Conservation (phyloP, 2,329 filamentous ascomycete genomes). For the Dactylellina cionopaga region DNA sequence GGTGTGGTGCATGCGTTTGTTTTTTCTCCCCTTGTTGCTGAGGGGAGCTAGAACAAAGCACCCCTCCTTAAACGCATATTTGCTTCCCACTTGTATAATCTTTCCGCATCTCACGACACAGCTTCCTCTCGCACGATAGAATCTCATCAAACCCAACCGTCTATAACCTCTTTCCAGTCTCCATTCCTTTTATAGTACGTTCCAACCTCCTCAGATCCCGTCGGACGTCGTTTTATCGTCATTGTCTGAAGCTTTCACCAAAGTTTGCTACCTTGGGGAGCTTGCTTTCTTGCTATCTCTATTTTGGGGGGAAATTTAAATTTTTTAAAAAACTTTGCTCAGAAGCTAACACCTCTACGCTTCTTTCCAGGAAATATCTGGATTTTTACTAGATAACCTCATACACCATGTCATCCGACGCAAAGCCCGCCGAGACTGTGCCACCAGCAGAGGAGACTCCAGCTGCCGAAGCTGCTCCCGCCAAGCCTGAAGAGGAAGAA, state of each 20-base stretch:
- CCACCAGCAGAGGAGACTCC: constrained; percentile 37
- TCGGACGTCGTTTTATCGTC: too few species aligned
- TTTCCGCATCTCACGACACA: constrained; percentile 24
- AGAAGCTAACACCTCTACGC: constrained; percentile 17
- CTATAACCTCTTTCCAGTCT: constrained; percentile 1
- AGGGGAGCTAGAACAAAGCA: constrained; percentile 24
- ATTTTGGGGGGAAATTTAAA: constrained; percentile 4
- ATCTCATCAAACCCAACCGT: background rate
- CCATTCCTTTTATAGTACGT: constrained; percentile 2
- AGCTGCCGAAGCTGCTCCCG: constrained; percentile 37
- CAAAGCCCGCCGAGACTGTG: constrained; percentile 54
- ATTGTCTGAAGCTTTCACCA: too few species aligned
- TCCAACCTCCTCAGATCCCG: background rate
- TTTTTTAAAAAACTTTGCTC: constrained; percentile 28
- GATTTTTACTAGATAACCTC: background rate
- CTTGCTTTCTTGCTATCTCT: background rate
- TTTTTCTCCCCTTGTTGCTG: constrained; percentile 10
- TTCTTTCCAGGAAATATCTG: background rate
- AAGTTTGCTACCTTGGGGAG: background rate
- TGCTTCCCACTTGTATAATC: background rate
- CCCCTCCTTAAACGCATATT: constrained; percentile 45
- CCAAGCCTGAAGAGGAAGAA: constrained; percentile 53
- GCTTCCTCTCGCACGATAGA: constrained; percentile 21
- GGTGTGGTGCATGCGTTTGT: constrained; percentile 44
- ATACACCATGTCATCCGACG: constrained; percentile 49